Evolutionary conservation across 331 rosid genomes (phyloP), one percentile per base, ranked within the genome.

Genomic region (Quercus phellos): DNA sequence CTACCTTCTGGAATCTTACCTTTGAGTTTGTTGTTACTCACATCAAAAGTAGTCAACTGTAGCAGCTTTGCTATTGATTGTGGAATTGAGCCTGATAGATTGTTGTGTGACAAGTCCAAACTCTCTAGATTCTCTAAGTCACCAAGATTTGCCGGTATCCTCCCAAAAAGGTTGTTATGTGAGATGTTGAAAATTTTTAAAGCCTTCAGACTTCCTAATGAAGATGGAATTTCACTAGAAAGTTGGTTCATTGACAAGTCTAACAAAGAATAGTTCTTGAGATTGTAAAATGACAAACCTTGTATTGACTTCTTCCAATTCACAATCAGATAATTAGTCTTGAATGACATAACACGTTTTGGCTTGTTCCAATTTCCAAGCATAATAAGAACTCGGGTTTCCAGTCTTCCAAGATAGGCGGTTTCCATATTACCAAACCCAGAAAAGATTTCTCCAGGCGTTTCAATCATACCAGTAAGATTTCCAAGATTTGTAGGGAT

Each of bases 161-260:
- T 38, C 3, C 43, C 43, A 38, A 80, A 60, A 16, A 83, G 80
- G 34, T 43, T 27, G 77, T 83, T 83, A 70, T 74, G 80, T 30
- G 83, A 76, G 22, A 83, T 46, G 79, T 83, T 83, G 29, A 83
- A 80, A 29, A 70, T 63, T 73, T 83, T 78, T 29, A 78, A 32
- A 63, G 56, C 83, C 70, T 60, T 78, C 21, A 69, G 50, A 68
- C 55, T 27, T 26, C 86, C 86, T 6, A 82, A 10, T 22, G 80
- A 68, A n/a, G 32, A 12, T 2, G 83, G 82, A 68, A 82, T 82
- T 55, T 78, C 72, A 22, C 79, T 74, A 1, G 74, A 77, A 29
- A 78, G 51, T 68, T 74, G 55, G 74, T 78, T 83, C 51, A 56
- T 68, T 5, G 43, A 35, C 43, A 35, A 35, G 43, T 35, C 43